Percentiles rank a stretch among this genome's conserved stretches.
Conservation (phyloP, 164 flowering plant species). For the Houttuynia cordata region DNA sequence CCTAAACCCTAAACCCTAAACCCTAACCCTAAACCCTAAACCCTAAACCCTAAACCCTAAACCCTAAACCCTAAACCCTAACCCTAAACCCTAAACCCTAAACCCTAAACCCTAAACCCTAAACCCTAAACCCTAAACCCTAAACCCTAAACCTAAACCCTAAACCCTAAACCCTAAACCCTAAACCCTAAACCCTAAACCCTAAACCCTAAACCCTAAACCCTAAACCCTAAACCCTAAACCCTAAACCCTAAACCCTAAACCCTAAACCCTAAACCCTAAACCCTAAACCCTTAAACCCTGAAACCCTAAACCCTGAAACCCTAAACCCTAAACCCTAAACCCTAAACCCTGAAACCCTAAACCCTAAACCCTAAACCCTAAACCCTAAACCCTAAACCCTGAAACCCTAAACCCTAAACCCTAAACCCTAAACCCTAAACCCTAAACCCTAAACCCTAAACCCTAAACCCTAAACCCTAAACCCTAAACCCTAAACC, state of each 20-base stretch:
- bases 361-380: slow-evolving; percentile 8
- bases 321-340: slow-evolving; percentile 1
- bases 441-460: slow-evolving; percentile 8
- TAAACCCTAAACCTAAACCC: slow-evolving; percentile 2
- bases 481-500: slow-evolving; percentile 8
- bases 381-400: slow-evolving; percentile 7
- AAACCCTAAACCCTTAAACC: slow-evolving; percentile 7
- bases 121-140: slow-evolving; percentile 1
- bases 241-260: slow-evolving; percentile 7
- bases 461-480: slow-evolving; percentile 10
- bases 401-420: slow-evolving; percentile 10
- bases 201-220: slow-evolving; percentile 7
- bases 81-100: no score
- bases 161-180: slow-evolving; percentile 7
- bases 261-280: slow-evolving; percentile 2
- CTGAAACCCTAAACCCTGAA: slow-evolving; percentile 3
- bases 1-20: no score
- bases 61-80: no score
- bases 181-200: slow-evolving; percentile 4
- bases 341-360: slow-evolving; percentile 6
- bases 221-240: slow-evolving; percentile 7
- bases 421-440: slow-evolving; percentile 8
- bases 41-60: no score
- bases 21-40: no score
- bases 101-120: slow-evolving; percentile 1